phyloP scores from a whole-genome alignment of 495 filamentous ascomycete species.

The Halenospora varia region DNA sequence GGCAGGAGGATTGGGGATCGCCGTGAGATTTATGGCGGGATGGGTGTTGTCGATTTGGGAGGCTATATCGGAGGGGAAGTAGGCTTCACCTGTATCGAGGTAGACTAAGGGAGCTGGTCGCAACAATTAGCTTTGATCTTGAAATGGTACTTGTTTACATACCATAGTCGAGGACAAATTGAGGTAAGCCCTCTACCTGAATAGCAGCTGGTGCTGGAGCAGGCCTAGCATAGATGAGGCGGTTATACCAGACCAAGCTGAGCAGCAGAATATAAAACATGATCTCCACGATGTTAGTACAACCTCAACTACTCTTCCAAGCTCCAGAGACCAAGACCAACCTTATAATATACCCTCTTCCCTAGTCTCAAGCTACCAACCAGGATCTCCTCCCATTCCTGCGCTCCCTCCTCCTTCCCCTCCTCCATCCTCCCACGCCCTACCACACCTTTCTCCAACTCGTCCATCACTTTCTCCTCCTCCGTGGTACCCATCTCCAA shows the following conservation, averaged over 20 bases:
- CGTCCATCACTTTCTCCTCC: constrained; percentile 2
- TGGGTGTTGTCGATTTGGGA: constrained; percentile 80
- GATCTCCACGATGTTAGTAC: constrained; percentile 1
- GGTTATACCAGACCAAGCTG: constrained; percentile 11
- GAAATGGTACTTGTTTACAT: neutral
- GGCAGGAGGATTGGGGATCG: constrained; percentile 52
- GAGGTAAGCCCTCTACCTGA: constrained; percentile 30
- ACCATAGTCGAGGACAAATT: constrained; percentile 45
- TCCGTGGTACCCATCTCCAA: constrained; percentile 1
- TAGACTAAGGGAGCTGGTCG: constrained; percentile 75
- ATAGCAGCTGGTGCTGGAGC: neutral
- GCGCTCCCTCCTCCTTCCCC: neutral
- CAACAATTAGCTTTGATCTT: neutral
- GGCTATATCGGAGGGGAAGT: constrained; percentile 87
- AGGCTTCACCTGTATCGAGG: constrained; percentile 80
- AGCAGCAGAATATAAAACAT: constrained; percentile 4
- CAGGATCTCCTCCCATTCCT: neutral
- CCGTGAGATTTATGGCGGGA: constrained; percentile 66
- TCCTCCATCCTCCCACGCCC: neutral
- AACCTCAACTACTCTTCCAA: neutral
- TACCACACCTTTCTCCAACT: constrained; percentile 13
- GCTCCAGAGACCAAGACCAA: neutral
- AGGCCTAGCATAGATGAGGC: constrained; percentile 7
- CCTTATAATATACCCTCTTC: constrained; percentile 11
- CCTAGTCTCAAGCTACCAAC: too few species aligned